A percentile compares a stretch with the other conserved stretches of the same genome.
These are phyloP conservation scores for Paramyrothecium roridum DNA, from an alignment of 2,329 filamentous ascomycete species.

Conservation along the genomic window DNA sequence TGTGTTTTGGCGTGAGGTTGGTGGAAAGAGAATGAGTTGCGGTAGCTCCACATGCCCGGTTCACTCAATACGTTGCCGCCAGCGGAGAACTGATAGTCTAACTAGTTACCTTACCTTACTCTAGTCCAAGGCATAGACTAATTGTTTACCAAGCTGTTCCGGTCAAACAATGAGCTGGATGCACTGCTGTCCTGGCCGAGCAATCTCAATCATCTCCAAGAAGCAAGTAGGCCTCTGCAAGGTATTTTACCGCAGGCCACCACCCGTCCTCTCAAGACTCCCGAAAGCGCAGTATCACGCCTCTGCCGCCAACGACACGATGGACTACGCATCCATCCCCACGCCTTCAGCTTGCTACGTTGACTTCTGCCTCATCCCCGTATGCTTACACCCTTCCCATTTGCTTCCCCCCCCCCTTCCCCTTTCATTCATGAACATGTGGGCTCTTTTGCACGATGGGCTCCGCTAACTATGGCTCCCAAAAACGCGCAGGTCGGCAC, in stretches of 20 bases:
- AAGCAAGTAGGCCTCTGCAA: no score
- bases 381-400: constrained; percentile 32
- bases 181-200: not conserved
- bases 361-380: constrained; percentile 89
- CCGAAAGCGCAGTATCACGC: not conserved
- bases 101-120: no score
- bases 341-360: constrained; percentile 77
- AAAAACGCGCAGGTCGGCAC: constrained; percentile 66
- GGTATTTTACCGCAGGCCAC: no score
- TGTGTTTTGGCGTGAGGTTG: no score
- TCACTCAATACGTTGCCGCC: no score
- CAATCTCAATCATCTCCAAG: not conserved
- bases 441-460: not conserved
- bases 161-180: not conserved
- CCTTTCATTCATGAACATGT: no score
- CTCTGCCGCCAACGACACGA: constrained; percentile 8
- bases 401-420: not conserved
- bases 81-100: no score
- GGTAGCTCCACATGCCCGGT: no score
- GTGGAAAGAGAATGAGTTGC: no score
- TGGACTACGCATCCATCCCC: constrained; percentile 46
- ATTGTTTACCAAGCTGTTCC: no score
- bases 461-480: not conserved
- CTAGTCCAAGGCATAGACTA: not conserved
- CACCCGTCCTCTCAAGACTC: not conserved